Evolutionary conservation across 108 stramenopile genomes (phyloP), one percentile per base, ranked within the genome.

Genomic region (Skeletonema potamos): DNA sequence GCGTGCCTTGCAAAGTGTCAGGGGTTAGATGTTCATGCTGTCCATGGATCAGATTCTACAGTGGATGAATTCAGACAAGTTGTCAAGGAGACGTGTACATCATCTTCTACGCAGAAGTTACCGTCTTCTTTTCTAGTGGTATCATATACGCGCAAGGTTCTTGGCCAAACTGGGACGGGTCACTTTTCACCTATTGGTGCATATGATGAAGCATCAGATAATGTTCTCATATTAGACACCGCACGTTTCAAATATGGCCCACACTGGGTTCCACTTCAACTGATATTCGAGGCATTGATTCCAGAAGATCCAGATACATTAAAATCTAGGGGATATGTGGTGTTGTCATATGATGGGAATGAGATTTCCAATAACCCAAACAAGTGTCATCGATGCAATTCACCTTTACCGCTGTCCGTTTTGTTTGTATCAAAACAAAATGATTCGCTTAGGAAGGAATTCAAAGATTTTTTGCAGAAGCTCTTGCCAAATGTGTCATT

Each of bases 161-260:
- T 96, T 11, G 63, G 74, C 34, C 96, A 96, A 72, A 96, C 93
- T 1, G 96, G 96, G 6, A 72, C 74, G 6, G 96, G 96, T 15
- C 96, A 96, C 65, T 96, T 93, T 77, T 86, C 84, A 28, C 93
- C 93, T 27, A 73, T 96, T 24, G 96, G 82, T 10, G 94, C 88
- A 24, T 96, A 88, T 66, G 87, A 93, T 63, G 65, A 62, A 48
- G 79, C 44, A 8, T 65, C 82, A 9, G 92, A 90, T 58, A 30
- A 39, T 32, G 88, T 94, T 9, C 84, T 96, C 2, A 70, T 96
- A 28, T 63, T 96, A 32, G 96, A 96, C 66, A 86, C 88, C 4
- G 96, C 96, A 2, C 84, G 96, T 17, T 96, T 96, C 82, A 96
- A 96, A 69, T 87, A 92, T 54, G 86, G 86, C 11, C 86, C 89